phyloP scores from a whole-genome alignment of 768 basidiomycete genomes.

The Boletellus sp. region DNA sequence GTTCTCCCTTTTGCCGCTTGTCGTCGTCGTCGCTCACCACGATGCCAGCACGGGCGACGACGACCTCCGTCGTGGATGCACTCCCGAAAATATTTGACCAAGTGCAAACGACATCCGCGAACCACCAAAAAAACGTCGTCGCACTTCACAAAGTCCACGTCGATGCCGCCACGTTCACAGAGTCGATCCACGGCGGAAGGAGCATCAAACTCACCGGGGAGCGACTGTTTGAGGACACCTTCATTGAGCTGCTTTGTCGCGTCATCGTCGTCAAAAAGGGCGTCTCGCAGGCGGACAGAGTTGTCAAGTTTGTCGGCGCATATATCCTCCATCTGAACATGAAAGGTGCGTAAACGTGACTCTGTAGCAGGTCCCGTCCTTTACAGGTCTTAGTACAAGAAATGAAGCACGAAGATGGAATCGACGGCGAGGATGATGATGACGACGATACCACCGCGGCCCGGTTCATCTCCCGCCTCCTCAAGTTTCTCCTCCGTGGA shows the following conservation, averaged over 20 bases:
- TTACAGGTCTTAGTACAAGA: conserved; percentile 34
- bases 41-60: conserved; percentile 16
- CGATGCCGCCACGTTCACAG: conserved; percentile 53
- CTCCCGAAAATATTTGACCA: conserved; percentile 68
- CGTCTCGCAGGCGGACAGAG: conserved; percentile 63
- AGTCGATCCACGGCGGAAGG: conserved; percentile 46
- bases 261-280: conserved; percentile 80
- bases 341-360: conserved; percentile 50
- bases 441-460: conserved; percentile 68
- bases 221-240: conserved; percentile 63
- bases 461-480: conserved; percentile 62
- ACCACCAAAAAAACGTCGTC: conserved; percentile 88
- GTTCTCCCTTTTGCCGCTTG: not conserved
- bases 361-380: not conserved
- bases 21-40: not conserved
- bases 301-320: conserved; percentile 77
- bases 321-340: conserved; percentile 75
- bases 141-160: conserved; percentile 76
- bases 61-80: conserved; percentile 7
- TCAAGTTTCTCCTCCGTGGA: conserved; percentile 72
- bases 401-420: conserved; percentile 29
- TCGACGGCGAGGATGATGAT: conserved; percentile 47
- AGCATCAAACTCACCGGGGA: conserved; percentile 68
- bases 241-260: conserved; percentile 56
- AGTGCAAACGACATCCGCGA: conserved; percentile 66